Conservation (phyloP, 1,139 yeast species). For the Yamadazyma triangularis region DNA sequence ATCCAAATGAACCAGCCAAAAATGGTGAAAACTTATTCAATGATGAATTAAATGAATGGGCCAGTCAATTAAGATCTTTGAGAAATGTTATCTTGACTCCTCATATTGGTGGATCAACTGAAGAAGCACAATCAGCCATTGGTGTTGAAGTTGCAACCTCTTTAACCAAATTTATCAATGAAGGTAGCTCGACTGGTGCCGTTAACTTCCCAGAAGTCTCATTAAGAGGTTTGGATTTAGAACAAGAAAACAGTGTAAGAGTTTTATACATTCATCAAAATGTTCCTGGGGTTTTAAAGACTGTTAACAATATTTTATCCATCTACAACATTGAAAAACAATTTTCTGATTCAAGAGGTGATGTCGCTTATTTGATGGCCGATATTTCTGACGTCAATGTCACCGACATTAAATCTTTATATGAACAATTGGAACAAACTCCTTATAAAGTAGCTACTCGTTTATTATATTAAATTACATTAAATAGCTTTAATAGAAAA, state of each 20-base stretch:
- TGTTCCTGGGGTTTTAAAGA: conserved; percentile 98
- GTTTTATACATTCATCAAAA: conserved; percentile 94
- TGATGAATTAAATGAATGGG: conserved; percentile 74
- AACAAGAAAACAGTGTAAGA: conserved; percentile 85
- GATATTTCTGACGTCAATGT: conserved; percentile 86
- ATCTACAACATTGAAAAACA: conserved; percentile 97
- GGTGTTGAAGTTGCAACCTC: conserved; percentile 93
- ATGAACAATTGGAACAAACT: conserved; percentile 84
- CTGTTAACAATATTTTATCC: conserved; percentile 93
- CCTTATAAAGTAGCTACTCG: conserved; percentile 91
- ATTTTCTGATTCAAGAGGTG: conserved; percentile 93
- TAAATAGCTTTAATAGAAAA: too few species aligned
- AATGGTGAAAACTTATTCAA: conserved; percentile 82
- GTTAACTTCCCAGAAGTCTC: conserved; percentile 99
- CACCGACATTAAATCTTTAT: conserved; percentile 77
- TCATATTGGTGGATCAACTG: conserved; percentile 98
- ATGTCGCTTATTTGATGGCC: conserved; percentile 96
- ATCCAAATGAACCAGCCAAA: conserved; percentile 96
- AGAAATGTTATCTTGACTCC: conserved; percentile 93
- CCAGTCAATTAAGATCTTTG: conserved; percentile 73
- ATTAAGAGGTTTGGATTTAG: conserved; percentile 82
- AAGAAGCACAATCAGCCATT: conserved; percentile 97
- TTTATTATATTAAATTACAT: conserved; percentile 67
- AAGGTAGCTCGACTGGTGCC: conserved; percentile 94
- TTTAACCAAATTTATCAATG: conserved; percentile 86